Evolutionary conservation across 2,329 filamentous ascomycete species (phyloP).

Genomic region (Ceratocystis albifundus): DNA sequence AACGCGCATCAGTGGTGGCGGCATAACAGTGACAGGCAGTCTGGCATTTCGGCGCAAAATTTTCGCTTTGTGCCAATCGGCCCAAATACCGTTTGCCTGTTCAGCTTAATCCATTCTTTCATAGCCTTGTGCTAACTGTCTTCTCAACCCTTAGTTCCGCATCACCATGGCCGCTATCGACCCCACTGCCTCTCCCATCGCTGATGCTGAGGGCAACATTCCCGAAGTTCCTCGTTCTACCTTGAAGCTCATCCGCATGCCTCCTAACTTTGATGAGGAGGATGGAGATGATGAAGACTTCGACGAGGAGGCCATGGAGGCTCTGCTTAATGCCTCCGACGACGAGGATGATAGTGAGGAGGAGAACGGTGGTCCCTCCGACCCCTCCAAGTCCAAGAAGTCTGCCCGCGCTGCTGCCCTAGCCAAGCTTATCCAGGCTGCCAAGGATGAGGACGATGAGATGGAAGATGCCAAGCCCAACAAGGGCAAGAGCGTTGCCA

Average conservation of each 20-base stretch:
- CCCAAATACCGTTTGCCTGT: not conserved
- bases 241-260: slow-evolving; percentile 76
- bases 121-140: slow-evolving; percentile 27
- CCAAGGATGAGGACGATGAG: slow-evolving; percentile 49
- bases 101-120: not conserved
- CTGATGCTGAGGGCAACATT: slow-evolving; percentile 50
- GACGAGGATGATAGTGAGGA: slow-evolving; percentile 52
- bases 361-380: slow-evolving; percentile 78
- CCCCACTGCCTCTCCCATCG: slow-evolving; percentile 63
- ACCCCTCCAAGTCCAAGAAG: slow-evolving; percentile 78
- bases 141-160: slow-evolving; percentile 54
- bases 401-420: slow-evolving; percentile 54
- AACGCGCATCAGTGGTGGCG: not conserved
- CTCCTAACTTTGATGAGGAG: slow-evolving; percentile 45
- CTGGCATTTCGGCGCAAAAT: slow-evolving; percentile 19
- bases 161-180: slow-evolving; percentile 98
- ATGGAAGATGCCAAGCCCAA: slow-evolving; percentile 56
- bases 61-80: not conserved
- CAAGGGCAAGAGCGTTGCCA: slow-evolving; percentile 61
- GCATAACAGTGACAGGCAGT: not conserved
- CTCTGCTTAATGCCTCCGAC: slow-evolving; percentile 43
- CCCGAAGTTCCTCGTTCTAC: slow-evolving; percentile 64
- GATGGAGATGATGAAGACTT: slow-evolving; percentile 47
- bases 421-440: slow-evolving; percentile 53
- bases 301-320: slow-evolving; percentile 53